Base-by-base conservation (phyloP, 176 grass and related monocot genomes). In the Lolium rigidum region DNA sequence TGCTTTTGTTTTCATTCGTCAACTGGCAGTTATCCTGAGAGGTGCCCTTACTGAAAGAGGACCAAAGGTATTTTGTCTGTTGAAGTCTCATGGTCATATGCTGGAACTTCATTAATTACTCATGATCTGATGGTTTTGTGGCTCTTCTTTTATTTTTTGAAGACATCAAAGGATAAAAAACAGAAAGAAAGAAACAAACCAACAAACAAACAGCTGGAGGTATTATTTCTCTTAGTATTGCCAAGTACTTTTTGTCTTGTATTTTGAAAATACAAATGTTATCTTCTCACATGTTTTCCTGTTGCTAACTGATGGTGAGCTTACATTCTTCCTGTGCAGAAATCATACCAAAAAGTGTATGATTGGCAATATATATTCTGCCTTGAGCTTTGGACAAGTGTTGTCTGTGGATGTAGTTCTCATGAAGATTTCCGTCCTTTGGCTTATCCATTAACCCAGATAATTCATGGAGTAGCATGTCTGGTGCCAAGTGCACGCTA, bases 341-440 rank as follows among this genome's bases (percentile, higher is more conserved):
- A 98, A 92, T 85, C 93, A 43, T 94, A 98, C 64, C 96, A 95
- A 80, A 95, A 90, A 50, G 88, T 95, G 79, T 98, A 92, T 85
- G 91, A 98, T 82, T 98, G 96, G 93, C 96, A 98, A 86, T 98
- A 93, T 86, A 95, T 98, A 90, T 93, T 98, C 67, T 98, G 96
- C 82, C 93, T 98, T 74, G 93, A 98, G 86, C 88, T 98, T 77
- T 98, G 96, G 96, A 92, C 93, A 41, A 82, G 84, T 70, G 81
- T 98, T 84, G 91, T 98, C 70, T 95, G 93, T 24, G 56, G 83
- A 41, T 91, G 91, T 51, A 92, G 75, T 43, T 89, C 90, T 44
- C 88, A 94, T 64, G 88, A 89, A 55, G 86, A 94, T 82, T 89
- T 98, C 86, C 86, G 78, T 28, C 96, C 93, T 84, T 78, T 98